phyloP scores from a whole-genome alignment of 176 grass and related monocot species.

The Zoysia japonica region DNA sequence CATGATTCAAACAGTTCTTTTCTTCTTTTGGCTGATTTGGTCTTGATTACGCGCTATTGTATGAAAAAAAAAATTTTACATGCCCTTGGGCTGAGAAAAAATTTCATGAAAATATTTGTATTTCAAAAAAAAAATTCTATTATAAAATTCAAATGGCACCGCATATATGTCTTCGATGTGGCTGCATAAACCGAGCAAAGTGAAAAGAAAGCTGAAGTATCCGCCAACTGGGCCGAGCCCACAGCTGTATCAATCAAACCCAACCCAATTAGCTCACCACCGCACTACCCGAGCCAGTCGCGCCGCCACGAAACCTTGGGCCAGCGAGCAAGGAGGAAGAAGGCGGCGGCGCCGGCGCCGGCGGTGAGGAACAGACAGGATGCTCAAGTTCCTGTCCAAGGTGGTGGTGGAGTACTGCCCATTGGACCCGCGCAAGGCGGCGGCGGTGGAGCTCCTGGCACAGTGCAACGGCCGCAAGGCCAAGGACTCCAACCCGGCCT shows the following conservation, averaged over 20 bases:
- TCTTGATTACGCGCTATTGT: too few species aligned
- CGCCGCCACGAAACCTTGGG: constrained; percentile 10
- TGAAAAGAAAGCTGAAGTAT: neutral
- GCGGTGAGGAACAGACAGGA: constrained; percentile 12
- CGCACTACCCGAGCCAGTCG: neutral
- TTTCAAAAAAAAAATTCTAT: neutral
- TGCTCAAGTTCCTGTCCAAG: constrained; percentile 95
- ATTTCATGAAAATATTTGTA: too few species aligned
- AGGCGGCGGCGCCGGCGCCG: neutral
- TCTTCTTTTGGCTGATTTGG: too few species aligned
- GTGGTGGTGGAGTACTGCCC: constrained; percentile 83
- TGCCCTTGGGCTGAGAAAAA: too few species aligned
- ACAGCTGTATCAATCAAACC: neutral
- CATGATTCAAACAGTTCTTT: too few species aligned
- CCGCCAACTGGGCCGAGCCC: neutral
- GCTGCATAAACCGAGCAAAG: neutral
- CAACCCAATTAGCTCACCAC: neutral
- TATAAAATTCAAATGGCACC: neutral
- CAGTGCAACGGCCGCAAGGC: constrained; percentile 95
- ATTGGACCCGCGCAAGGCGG: constrained; percentile 86
- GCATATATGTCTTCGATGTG: neutral
- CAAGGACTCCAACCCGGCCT: constrained; percentile 88
- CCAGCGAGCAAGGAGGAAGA: neutral
- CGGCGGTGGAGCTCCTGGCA: constrained; percentile 85
- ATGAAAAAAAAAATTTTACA: too few species aligned